Evolutionary conservation across 176 grass and related monocot genomes (phyloP).

Genomic region (Secale cereale): DNA sequence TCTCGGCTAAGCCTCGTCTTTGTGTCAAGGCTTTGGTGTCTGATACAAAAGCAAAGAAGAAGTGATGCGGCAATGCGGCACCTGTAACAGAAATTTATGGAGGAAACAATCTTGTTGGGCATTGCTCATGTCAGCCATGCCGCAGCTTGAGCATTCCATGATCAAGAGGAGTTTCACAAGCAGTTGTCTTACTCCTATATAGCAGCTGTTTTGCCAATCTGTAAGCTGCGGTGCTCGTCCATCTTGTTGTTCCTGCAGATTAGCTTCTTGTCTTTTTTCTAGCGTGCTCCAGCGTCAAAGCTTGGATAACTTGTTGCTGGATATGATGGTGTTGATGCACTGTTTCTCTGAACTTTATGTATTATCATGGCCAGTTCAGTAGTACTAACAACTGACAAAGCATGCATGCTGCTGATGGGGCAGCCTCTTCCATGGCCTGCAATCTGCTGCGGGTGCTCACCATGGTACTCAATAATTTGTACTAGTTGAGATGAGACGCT

Average conservation of each 20-base stretch:
- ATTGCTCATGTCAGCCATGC: background rate
- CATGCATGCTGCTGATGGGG: too few relatives aligned
- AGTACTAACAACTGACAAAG: too few relatives aligned
- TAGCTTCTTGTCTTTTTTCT: constrained; percentile 34
- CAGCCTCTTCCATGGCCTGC: too few relatives aligned
- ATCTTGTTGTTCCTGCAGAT: constrained; percentile 29
- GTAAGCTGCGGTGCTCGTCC: constrained; percentile 24
- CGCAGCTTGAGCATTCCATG: background rate
- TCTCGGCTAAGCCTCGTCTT: constrained; percentile 60
- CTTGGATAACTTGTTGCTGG: background rate
- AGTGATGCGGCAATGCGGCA: background rate
- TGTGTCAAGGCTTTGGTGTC: constrained; percentile 60
- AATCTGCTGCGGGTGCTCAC: constrained; percentile 32
- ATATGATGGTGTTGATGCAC: constrained; percentile 31
- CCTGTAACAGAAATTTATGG: background rate
- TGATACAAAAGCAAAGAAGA: constrained; percentile 58
- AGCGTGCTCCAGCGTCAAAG: constrained; percentile 27
- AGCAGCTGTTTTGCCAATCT: constrained; percentile 7
- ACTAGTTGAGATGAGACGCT: constrained; percentile 31
- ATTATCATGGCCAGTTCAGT: constrained; percentile 15
- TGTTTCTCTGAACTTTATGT: constrained; percentile 37
- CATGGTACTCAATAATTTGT: constrained; percentile 48
- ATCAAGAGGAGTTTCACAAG: too few relatives aligned
- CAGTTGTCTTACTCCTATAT: too few relatives aligned
- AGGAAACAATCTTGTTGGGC: background rate